phyloP scores from a whole-genome alignment of 306 rosid genomes.

The Begonia fuchsioides region DNA sequence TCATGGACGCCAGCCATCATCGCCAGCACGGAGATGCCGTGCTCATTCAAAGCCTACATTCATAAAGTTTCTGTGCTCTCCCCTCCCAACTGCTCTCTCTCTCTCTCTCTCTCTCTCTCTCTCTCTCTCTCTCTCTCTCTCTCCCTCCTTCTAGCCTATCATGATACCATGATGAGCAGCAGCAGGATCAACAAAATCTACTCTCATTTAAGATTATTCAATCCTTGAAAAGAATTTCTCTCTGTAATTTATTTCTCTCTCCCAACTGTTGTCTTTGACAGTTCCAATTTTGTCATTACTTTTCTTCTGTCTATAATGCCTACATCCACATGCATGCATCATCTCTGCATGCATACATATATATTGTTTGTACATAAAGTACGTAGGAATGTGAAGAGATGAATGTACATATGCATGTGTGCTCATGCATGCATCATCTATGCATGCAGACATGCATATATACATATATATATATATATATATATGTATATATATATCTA shows the following conservation, averaged over 20 bases:
- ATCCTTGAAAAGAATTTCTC: no score
- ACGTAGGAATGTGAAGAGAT: no score
- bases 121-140: slow-evolving; percentile 1
- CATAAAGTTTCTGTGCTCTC: background rate
- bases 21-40: background rate
- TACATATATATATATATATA: background rate
- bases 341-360: background rate
- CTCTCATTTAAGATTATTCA: no score
- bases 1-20: background rate
- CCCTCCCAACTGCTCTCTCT: background rate
- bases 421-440: no score
- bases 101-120: background rate
- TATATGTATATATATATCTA: no score
- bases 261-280: no score
- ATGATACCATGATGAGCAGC: no score
- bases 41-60: background rate
- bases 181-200: no score
- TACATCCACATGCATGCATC: background rate
- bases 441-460: no score
- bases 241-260: no score
- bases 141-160: background rate
- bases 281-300: background rate
- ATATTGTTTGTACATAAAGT: no score
- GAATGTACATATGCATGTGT: no score
- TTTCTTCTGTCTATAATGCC: background rate